These are phyloP conservation scores for Hamigera avellanea DNA, from an alignment of 495 filamentous ascomycete genomes.

Conservation along the genomic window DNA sequence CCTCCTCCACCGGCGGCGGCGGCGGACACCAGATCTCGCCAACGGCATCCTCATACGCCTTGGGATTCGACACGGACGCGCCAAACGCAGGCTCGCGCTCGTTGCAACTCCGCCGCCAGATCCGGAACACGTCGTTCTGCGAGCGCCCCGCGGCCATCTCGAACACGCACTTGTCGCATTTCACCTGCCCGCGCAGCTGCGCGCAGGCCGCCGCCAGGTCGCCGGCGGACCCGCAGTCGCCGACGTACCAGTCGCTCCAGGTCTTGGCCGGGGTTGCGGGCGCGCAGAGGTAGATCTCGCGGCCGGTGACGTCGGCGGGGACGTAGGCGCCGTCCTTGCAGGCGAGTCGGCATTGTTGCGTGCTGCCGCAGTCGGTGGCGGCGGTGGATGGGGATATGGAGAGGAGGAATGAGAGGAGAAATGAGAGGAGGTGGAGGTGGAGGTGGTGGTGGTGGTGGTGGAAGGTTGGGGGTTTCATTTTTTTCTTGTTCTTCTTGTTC, in stretches of 20 bases:
- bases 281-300: background rate
- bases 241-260: slow-evolving; percentile 1
- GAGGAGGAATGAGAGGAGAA: too few relatives aligned
- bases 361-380: background rate
- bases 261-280: background rate
- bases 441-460: too few relatives aligned
- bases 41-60: background rate
- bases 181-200: background rate
- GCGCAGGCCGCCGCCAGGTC: background rate
- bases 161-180: background rate
- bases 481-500: too few relatives aligned
- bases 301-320: background rate
- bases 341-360: background rate
- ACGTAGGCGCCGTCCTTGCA: background rate
- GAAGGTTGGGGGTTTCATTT: too few relatives aligned
- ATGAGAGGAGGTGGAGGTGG: too few relatives aligned
- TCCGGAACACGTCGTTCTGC: background rate
- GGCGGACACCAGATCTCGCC: background rate
- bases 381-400: too few relatives aligned
- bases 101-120: background rate
- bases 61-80: background rate
- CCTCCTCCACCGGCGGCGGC: too few relatives aligned
- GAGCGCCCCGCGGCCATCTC: background rate
- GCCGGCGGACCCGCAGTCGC: background rate
- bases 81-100: background rate